Evolutionary conservation across 2,329 filamentous ascomycete genomes (phyloP), one percentile per base, ranked within the genome.

Genomic region (Pseudogymnoascus sp.): DNA sequence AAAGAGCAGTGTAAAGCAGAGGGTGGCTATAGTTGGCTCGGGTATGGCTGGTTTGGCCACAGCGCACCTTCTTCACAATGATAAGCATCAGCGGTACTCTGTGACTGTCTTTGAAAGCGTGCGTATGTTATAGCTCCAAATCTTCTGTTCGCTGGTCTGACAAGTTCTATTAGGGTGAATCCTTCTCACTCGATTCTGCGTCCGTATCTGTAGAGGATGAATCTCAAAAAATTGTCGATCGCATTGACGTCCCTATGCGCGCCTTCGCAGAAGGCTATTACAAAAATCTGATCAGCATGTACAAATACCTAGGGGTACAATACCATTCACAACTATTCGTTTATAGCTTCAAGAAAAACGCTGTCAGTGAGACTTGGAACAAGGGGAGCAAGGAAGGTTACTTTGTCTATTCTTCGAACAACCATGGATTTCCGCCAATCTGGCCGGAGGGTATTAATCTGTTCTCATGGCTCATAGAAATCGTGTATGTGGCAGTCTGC

Each of bases 241-340:
- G 78, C 66, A 72, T 80, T 41, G 80, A 82, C 71, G 70, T 82
- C 43, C 80, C 80, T 36, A 83, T 83, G 80, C 79, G 80, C 62
- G 78, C 77, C 6, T 81, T 83, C 66, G 78, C 78, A 13, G 78
- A 75, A 8, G 79, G 79, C 19, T 87, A 83, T 71, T 86, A 87
- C 69, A 71, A 73, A 57, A 83, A 85, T 66, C 73, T 87, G 60
- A 79, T 77, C 66, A 75, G 77, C 25, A 82, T 87, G 79, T 86
- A 86, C 71, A 75, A 81, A 25, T 76, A 84, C 67, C 73, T 87
- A 3, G 78, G 75, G 1, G 75, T 87, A 11, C 73, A 74, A 5
- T 82, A 83, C 65, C 77, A 79, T 43, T 74, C 77, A 11, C 77
- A 83, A 63, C 77, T 75, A 14, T 85, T 85, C 67, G 72, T 85